Evolutionary conservation across 805 yeast species (phyloP).

Genomic region (Myxozyma kluyveri): DNA sequence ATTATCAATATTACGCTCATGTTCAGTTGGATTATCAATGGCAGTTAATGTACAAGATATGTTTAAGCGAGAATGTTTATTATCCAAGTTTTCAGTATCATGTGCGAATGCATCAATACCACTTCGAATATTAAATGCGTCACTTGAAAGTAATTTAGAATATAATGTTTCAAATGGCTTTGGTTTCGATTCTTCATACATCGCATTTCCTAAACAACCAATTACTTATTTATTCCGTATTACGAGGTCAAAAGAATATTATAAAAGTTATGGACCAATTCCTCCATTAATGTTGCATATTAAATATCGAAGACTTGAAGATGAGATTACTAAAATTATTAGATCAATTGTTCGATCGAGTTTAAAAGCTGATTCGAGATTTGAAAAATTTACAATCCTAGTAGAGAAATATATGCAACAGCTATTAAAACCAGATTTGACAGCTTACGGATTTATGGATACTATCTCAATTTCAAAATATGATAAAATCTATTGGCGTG

Average conservation of each 20-base stretch:
- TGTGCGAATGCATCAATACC: constrained; percentile 54
- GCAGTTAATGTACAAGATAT: constrained; percentile 81
- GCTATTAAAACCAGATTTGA: constrained; percentile 7
- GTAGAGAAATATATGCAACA: constrained; percentile 15
- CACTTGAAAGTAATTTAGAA: constrained; percentile 40
- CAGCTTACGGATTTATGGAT: constrained; percentile 21
- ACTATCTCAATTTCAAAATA: constrained; percentile 7
- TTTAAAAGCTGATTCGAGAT: neutral
- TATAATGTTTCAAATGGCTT: constrained; percentile 32
- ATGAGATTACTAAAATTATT: constrained; percentile 25
- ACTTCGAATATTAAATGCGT: constrained; percentile 49
- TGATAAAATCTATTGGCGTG: constrained; percentile 15
- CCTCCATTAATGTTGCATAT: constrained; percentile 32
- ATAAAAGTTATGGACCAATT: neutral
- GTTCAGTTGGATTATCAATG: constrained; percentile 46
- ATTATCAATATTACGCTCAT: constrained; percentile 20
- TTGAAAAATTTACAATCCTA: constrained; percentile 9
- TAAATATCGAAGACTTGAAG: constrained; percentile 37
- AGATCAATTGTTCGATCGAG: constrained; percentile 19
- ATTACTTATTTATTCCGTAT: constrained; percentile 60
- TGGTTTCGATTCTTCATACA: constrained; percentile 32
- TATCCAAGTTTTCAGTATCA: constrained; percentile 68
- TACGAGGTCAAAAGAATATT: constrained; percentile 31
- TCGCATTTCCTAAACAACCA: constrained; percentile 71
- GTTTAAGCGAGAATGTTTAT: constrained; percentile 55